Base-by-base conservation (phyloP, 2,329 filamentous ascomycete genomes). In the Botryotinia globosa region DNA sequence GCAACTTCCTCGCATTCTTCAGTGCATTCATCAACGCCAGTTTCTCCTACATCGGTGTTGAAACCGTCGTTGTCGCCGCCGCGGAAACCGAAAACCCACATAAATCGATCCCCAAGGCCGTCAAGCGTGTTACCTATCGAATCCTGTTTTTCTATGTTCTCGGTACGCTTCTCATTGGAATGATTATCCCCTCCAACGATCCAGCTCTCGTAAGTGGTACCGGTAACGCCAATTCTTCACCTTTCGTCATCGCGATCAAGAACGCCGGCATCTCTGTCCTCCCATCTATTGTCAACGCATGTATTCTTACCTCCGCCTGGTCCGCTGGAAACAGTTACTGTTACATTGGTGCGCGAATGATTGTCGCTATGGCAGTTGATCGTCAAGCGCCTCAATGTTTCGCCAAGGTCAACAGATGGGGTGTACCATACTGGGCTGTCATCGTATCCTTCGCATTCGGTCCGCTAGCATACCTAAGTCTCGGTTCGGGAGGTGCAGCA, bases 171-270 rank as follows among this genome's bases (percentile, higher is more conserved):
- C 80, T 82, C 45, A 81, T 85, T 48, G 89, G 89, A 63, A 85
- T 91, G 75, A 81, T 89, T 22, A 86, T 91, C 29, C 84, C 86
- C 10, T 87, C 85, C 73, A 83, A 86, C 56, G 86, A 90, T 73
- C 76, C 79, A 0, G 79, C 84, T 29, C 73, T 79, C n/a, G 84
- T 90, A 45, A 72, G 64, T 9, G 75, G 73, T 2, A 75, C 73
- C 2, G 81, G 85, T 76, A 80, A 83, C 61, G 85, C 87, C 14
- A 85, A 86, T 2, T 83, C 87, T 77, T 84, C 81, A 1, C 91
- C 90, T 25, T 93, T 90, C 78, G 91, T 94, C 72, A 92, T 94
- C 75, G 92, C 92, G 25, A 89, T 91, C 58, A 85, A 87, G 14
- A 87, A 88, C 39, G 91, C 91, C 1, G 89, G 90, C 0, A 90